These are phyloP conservation scores for Magnusiomyces ingens DNA, from an alignment of 1,139 yeast genomes.

Conservation along the genomic window DNA sequence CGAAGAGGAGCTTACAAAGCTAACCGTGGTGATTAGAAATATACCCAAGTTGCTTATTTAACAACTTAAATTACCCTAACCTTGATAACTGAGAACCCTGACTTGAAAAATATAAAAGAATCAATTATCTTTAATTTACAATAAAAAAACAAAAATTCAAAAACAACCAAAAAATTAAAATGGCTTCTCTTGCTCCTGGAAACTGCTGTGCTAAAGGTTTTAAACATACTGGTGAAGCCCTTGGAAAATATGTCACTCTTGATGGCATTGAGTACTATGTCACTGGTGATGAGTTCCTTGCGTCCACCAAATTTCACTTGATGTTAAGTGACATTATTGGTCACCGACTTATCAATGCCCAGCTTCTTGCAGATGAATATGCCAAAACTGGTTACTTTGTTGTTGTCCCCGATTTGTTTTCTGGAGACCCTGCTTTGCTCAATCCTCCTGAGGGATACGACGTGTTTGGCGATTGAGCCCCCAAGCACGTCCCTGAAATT, in stretches of 20 bases:
- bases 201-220: constrained; percentile 29
- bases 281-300: constrained; percentile 26
- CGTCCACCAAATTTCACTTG: constrained; percentile 42
- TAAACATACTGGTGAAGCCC: constrained; percentile 21
- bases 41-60: too few species aligned
- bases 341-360: constrained; percentile 46
- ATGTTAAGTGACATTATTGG: constrained; percentile 69
- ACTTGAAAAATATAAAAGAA: too few species aligned
- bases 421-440: constrained; percentile 43
- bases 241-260: constrained; percentile 17
- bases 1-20: too few species aligned
- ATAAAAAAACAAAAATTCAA: too few species aligned
- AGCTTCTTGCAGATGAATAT: constrained; percentile 63
- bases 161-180: constrained; percentile 8
- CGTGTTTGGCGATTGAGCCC: constrained; percentile 44
- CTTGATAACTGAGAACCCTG: too few species aligned
- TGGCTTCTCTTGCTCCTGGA: constrained; percentile 30
- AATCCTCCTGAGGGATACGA: constrained; percentile 30
- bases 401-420: constrained; percentile 64
- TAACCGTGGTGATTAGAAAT: too few species aligned
- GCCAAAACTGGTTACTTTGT: constrained; percentile 57
- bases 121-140: too few species aligned
- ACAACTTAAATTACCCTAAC: too few species aligned
- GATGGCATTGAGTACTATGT: constrained; percentile 17
- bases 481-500: constrained; percentile 44